Evolutionary conservation across 2,329 filamentous ascomycete genomes (phyloP), one percentile per base, ranked within the genome.

Genomic region (Monosporascus ibericus): DNA sequence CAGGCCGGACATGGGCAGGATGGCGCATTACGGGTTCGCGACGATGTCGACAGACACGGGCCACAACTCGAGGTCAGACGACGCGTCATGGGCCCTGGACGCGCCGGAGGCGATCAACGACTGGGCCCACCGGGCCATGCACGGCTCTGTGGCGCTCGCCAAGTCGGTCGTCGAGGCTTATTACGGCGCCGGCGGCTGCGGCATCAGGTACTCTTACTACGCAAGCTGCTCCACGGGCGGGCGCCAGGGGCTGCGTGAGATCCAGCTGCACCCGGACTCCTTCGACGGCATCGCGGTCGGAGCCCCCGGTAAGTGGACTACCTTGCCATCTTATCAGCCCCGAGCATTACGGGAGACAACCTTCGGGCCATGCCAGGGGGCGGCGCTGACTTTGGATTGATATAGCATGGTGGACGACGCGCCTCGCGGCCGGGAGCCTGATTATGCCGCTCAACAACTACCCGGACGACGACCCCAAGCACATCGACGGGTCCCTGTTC

Each of bases 151-250:
- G 1, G 69, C 69, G 1, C 58, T 73, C 4, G 72, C 71, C 2
- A 80, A 80, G 57, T 49, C 70, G 11, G 59, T 79, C 24, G 68
- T 70, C 3, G 57, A 72, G n/a, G 59, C 63, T 6, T 79, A 75
- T 60, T 80, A 80, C 54, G 59, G 65, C 14, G 48, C 49, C 8
- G 25, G 51, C 8, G 38, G 9, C 38, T n/a, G 39, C n/a, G 39
- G 39, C 3, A 65, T 68, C 11, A 64, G 66, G 4, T 75, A 74
- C 59, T 75, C 70, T 8, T 80, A 79, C 60, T 80, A 75, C 57
- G 62, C 71, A 9, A 78, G 78, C 17, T 82, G 78, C 60, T 79
- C 75, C 0, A 79, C 76, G 3, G 78, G 79, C 24, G 79, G 79
- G 2, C 68, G 78, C 2, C 77, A 82, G 63, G 78, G 78, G 17